Evolutionary conservation across 495 filamentous ascomycete species (phyloP).

Genomic region (Viridothelium virens): DNA sequence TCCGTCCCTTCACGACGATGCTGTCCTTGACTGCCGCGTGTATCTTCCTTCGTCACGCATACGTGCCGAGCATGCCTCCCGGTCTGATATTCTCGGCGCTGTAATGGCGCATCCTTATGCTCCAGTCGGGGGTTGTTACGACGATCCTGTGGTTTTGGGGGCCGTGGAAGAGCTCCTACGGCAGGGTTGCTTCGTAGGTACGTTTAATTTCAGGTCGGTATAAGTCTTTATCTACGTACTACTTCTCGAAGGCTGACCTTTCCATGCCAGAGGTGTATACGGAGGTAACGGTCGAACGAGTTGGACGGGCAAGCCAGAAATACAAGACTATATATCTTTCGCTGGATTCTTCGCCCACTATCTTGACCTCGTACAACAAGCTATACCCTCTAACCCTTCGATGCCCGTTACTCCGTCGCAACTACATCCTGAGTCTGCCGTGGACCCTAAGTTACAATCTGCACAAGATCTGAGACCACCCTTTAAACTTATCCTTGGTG

Average conservation of each 20-base stretch:
- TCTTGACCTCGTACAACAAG: slow-evolving; percentile 40
- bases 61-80: not conserved
- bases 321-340: slow-evolving; percentile 72
- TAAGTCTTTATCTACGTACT: not conserved
- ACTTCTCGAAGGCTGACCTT: slow-evolving; percentile 11
- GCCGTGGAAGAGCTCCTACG: slow-evolving; percentile 55
- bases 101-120: slow-evolving; percentile 90
- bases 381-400: slow-evolving; percentile 12
- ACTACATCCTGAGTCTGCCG: not conserved
- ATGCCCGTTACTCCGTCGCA: not conserved
- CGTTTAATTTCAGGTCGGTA: slow-evolving; percentile 84
- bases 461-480: slow-evolving; percentile 1
- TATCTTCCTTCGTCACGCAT: slow-evolving; percentile 54
- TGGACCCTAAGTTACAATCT: not conserved
- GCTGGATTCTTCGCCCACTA: slow-evolving; percentile 71
- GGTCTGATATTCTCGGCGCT: slow-evolving; percentile 42
- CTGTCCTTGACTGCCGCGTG: slow-evolving; percentile 66
- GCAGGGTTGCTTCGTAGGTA: slow-evolving; percentile 66
- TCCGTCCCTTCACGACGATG: slow-evolving; percentile 74
- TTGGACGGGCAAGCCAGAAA: slow-evolving; percentile 76
- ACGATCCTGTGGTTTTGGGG: slow-evolving; percentile 67
- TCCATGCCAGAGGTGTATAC: slow-evolving; percentile 60
- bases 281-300: slow-evolving; percentile 66
- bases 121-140: slow-evolving; percentile 73
- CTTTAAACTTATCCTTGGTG: slow-evolving; percentile 53